phyloP scores from a whole-genome alignment of 2,329 filamentous ascomycete species.

The Pseudogymnoascus destructans region DNA sequence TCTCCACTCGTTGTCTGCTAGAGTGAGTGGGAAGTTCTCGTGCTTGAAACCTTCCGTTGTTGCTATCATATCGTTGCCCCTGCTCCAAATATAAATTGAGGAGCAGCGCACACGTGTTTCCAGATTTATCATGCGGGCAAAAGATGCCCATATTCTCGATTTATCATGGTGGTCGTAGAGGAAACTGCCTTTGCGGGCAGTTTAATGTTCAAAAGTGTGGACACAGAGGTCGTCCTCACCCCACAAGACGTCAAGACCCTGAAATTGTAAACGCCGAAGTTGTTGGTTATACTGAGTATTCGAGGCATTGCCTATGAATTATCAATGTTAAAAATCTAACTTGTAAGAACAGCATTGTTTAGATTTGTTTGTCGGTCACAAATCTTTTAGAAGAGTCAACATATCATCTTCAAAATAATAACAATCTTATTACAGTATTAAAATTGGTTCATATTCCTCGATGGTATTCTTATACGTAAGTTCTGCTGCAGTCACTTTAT shows the following conservation, averaged over 20 bases:
- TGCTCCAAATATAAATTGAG: not conserved
- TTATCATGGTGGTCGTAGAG: not conserved
- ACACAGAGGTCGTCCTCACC: not conserved
- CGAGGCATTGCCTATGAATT: not conserved
- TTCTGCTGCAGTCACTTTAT: not conserved
- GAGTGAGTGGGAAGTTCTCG: not conserved
- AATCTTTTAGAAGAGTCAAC: not conserved
- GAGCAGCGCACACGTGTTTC: not conserved
- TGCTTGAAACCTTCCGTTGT: not conserved
- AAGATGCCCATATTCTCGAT: not conserved
- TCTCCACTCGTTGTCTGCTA: not conserved
- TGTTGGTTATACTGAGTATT: not conserved
- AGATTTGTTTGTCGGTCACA: not conserved
- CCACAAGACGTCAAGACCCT: not conserved
- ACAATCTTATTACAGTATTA: not conserved
- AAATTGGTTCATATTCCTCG: not conserved
- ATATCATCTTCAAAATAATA: not conserved
- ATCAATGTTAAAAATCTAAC: not conserved
- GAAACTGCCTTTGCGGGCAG: not conserved
- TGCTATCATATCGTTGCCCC: not conserved
- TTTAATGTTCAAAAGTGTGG: not conserved
- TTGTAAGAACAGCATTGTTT: not conserved
- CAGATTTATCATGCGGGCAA: not conserved
- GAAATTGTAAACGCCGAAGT: not conserved
- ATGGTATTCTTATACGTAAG: not conserved